Base-by-base conservation (phyloP, 176 grass and related monocot genomes). In the Puya raimondii region DNA sequence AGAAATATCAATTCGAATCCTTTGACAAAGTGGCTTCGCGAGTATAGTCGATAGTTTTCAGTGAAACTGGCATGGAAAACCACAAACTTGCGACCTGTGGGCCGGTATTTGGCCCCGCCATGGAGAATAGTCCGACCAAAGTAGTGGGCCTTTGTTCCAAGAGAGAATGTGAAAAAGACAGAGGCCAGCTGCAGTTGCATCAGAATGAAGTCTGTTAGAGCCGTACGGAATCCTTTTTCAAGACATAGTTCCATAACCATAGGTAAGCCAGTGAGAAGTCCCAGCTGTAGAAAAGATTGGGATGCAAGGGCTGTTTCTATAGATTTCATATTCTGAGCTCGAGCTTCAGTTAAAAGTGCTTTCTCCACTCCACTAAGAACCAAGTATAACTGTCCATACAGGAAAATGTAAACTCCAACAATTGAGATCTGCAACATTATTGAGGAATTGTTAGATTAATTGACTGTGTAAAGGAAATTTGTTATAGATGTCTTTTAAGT, bases 261-360 rank as follows among this genome's bases (percentile, higher is more conserved):
- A 13, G 93, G 89, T 67, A 96, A 86, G 49, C 93, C 93, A 52
- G 93, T 96, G 47, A 96, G 86, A 20, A 96, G 84, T 76, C 89
- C 93, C 52, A 96, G 51, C 66, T 96, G 93, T 52, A 96, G 86
- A 81, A 96, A 96, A 82, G 89, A 96, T 67, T 96, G 93, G 72
- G 93, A 96, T 80, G 84, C 93, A 80, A 96, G 92, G 63, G 92
- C 92, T 70, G 84, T 96, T 81, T 96, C 88, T 68, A 96, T 83
- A 23, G 93, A 96, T 58, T 90, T 90, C 29, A 96, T 81, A 71
- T 92, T 92, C 57, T 87, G 84, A 63, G 75, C 81, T 71, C 73
- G 73, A 64, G 93, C 84, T 79, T 96, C 70, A 58, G 50, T 73
- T 72, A 96, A 66, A n/a, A 96, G 77, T 82, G 65, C 76, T 21